Conservation (phyloP, 2,329 filamentous ascomycete genomes). For the Calonectria multiphialidica region DNA sequence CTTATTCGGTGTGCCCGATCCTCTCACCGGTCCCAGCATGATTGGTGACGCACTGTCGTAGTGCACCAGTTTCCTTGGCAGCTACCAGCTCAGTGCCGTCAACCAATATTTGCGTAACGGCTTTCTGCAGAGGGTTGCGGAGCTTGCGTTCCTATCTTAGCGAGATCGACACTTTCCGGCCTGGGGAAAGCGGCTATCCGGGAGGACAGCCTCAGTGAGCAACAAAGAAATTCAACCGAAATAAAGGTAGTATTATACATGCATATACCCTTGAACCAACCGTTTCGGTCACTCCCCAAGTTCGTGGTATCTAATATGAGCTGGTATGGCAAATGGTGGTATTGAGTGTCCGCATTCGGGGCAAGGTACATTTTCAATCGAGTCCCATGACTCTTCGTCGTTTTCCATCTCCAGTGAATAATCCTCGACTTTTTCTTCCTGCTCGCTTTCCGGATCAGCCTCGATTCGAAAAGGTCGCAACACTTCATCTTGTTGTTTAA, state of each 20-base stretch:
- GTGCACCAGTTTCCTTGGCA: not conserved
- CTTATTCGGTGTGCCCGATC: conserved; percentile 8
- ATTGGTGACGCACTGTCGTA: conserved; percentile 5
- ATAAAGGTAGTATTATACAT: not conserved
- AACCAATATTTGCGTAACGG: conserved; percentile 22
- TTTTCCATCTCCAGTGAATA: conserved; percentile 33
- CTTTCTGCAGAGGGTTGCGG: not conserved
- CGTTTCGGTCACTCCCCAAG: conserved; percentile 38
- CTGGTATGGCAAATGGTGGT: conserved; percentile 68
- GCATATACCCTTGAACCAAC: not conserved
- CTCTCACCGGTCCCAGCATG: conserved; percentile 7
- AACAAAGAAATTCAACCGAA: not conserved
- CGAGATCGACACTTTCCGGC: conserved; percentile 15
- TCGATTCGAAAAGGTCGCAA: conserved; percentile 74
- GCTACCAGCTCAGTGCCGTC: not conserved
- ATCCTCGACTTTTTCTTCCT: conserved; percentile 45
- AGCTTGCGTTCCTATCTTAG: conserved; percentile 8
- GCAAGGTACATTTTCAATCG: conserved; percentile 50
- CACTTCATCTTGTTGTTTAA: conserved; percentile 78
- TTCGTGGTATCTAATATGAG: conserved; percentile 60
- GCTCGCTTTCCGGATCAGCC: conserved; percentile 47
- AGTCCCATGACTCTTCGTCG: conserved; percentile 45
- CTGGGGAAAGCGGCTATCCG: not conserved
- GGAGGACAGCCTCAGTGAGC: not conserved
- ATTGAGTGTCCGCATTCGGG: conserved; percentile 65